These are phyloP conservation scores for Fraxinus americana DNA, from an alignment of 257 asterid species.

Conservation along the genomic window DNA sequence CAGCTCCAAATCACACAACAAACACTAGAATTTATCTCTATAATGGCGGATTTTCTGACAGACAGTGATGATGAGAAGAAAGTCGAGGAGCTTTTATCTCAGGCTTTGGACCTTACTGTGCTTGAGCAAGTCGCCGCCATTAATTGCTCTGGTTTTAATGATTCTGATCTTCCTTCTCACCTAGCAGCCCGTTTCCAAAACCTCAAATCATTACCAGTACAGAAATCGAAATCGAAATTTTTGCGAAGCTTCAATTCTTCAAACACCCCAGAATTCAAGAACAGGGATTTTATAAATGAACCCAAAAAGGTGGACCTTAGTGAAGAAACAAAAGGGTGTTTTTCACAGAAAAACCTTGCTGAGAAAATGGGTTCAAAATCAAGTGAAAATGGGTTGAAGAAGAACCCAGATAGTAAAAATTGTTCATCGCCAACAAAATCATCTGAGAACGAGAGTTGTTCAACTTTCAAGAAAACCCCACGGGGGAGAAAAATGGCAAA, in stretches of 20 bases:
- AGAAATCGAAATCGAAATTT: constrained; percentile 39
- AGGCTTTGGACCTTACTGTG: constrained; percentile 60
- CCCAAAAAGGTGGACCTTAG: constrained; percentile 19
- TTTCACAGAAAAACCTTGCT: neutral
- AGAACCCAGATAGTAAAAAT: constrained; percentile 31
- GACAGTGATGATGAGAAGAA: constrained; percentile 91
- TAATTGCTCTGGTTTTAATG: constrained; percentile 71
- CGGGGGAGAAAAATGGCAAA: constrained; percentile 21
- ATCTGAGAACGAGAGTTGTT: constrained; percentile 27
- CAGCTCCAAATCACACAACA: neutral
- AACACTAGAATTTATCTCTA: neutral
- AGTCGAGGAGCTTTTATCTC: constrained; percentile 69
- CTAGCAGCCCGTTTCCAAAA: constrained; percentile 76
- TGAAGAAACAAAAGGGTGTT: constrained; percentile 21
- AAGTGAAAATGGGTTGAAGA: constrained; percentile 28
- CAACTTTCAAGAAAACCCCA: constrained; percentile 41
- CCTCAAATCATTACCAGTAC: constrained; percentile 77
- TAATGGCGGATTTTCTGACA: constrained; percentile 68
- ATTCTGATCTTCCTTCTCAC: constrained; percentile 70
- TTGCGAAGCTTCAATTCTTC: constrained; percentile 38
- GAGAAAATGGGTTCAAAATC: constrained; percentile 10
- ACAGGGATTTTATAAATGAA: constrained; percentile 5
- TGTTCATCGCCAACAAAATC: constrained; percentile 29
- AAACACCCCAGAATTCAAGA: constrained; percentile 21
- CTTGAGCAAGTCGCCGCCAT: constrained; percentile 80